Conservation (phyloP, 2,329 filamentous ascomycete species). For the Alternaria sp. region DNA sequence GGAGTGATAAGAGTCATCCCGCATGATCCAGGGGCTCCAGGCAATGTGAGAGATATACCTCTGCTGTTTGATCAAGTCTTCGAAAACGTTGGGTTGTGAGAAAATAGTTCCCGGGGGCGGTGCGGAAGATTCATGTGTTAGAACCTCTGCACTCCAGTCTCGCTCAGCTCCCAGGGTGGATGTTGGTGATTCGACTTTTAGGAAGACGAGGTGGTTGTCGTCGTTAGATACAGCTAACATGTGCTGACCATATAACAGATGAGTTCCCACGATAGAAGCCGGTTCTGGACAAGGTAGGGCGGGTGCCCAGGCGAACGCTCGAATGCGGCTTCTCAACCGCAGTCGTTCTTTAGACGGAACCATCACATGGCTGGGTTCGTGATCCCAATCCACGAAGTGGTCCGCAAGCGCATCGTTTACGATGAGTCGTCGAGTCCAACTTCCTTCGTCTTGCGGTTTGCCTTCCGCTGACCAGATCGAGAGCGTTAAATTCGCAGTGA, state of each 20-base stretch:
- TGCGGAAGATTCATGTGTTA: conserved; percentile 36
- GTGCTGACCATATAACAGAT: conserved; percentile 38
- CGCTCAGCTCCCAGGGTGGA: conserved; percentile 37
- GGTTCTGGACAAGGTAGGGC: conserved; percentile 23
- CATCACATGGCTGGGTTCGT: conserved; percentile 29
- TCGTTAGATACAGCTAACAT: conserved; percentile 55
- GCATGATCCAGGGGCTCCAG: conserved; percentile 53
- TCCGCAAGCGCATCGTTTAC: conserved; percentile 60
- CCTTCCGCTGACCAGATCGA: conserved; percentile 64
- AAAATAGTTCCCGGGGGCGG: conserved; percentile 23
- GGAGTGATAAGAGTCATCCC: conserved; percentile 32
- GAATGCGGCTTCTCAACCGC: conserved; percentile 51
- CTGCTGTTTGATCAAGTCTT: conserved; percentile 45
- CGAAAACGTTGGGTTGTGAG: conserved; percentile 35
- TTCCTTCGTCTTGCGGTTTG: conserved; percentile 50
- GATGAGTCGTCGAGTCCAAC: conserved; percentile 63
- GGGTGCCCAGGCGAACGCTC: conserved; percentile 56
- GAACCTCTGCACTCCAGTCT: conserved; percentile 42
- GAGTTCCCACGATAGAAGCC: conserved; percentile 36
- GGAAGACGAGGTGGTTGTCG: conserved; percentile 52
- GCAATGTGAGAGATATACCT: conserved; percentile 48
- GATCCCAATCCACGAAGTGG: conserved; percentile 44
- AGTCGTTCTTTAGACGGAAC: conserved; percentile 43
- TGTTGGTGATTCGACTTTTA: conserved; percentile 52
- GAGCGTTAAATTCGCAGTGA: conserved; percentile 65